These are phyloP conservation scores for Myriosclerotinia duriaeana DNA, from an alignment of 2,329 filamentous ascomycete species.

Conservation along the genomic window DNA sequence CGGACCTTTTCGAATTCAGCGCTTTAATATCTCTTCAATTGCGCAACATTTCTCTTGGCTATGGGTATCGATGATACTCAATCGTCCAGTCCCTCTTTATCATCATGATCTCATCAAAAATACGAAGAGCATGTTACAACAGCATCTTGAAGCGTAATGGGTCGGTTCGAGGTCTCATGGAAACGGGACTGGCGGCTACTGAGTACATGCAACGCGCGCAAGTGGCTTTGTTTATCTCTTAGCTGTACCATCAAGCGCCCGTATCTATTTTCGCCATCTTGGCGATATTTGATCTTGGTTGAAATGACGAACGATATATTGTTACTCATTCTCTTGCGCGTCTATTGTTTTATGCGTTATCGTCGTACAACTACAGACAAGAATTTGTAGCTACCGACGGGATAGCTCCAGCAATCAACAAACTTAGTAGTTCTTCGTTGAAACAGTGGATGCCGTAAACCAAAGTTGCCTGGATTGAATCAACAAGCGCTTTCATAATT, in stretches of 20 bases:
- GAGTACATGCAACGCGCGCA: constrained; percentile 15
- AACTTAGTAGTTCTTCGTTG: constrained; percentile 11
- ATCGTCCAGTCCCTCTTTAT: not conserved
- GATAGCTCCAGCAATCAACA: not conserved
- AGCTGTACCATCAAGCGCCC: constrained; percentile 19
- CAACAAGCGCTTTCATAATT: constrained; percentile 6
- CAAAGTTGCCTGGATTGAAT: not conserved
- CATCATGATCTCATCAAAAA: constrained; percentile 11
- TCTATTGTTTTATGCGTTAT: constrained; percentile 14
- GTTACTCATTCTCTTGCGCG: constrained; percentile 4
- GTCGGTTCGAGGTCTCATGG: constrained; percentile 17
- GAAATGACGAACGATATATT: not conserved
- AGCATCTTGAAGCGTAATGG: constrained; percentile 14
- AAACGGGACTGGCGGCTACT: constrained; percentile 21
- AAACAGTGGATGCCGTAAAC: not conserved
- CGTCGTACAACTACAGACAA: not conserved
- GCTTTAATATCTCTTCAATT: not conserved
- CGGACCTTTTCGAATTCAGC: constrained; percentile 4
- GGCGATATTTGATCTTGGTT: constrained; percentile 1
- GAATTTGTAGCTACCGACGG: not conserved
- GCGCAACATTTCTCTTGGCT: constrained; percentile 15
- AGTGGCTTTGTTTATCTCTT: constrained; percentile 15
- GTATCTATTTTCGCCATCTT: constrained; percentile 17
- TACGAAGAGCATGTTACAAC: constrained; percentile 8
- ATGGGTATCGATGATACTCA: not conserved